A percentile compares a stretch with the other conserved stretches of the same genome.
Evolutionary conservation across 345 rosid species (phyloP).

Genomic region (Corchorus olitorius): DNA sequence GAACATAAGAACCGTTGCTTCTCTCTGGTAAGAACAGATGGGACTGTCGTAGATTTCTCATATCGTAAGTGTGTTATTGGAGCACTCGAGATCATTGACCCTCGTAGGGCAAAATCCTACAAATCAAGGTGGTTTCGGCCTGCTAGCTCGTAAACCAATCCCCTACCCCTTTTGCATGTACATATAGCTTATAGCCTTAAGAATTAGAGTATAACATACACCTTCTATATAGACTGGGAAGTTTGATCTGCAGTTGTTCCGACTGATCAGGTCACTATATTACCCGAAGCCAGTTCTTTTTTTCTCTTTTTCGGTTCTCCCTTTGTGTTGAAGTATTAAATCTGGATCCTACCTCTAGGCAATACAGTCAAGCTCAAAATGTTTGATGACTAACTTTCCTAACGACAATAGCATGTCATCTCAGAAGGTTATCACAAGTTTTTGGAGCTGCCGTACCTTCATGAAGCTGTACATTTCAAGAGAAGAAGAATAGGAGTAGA

Average conservation of each 20-base stretch:
- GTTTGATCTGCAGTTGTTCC: not conserved
- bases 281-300: not conserved
- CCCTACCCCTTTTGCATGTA: constrained; percentile 7
- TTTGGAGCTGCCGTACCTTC: constrained; percentile 6
- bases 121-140: constrained; percentile 37
- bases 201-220: constrained; percentile 8
- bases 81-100: constrained; percentile 77
- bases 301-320: not conserved
- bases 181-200: not conserved
- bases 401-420: constrained; percentile 13
- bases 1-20: constrained; percentile 66
- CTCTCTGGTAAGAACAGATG: constrained; percentile 65
- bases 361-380: not conserved
- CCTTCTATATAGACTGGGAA: not conserved
- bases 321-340: constrained; percentile 3
- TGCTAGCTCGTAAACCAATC: not conserved
- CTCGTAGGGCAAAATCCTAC: constrained; percentile 50
- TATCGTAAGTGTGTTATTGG: constrained; percentile 77
- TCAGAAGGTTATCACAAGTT: constrained; percentile 16
- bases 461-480: constrained; percentile 26
- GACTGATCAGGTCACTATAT: not conserved
- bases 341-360: not conserved
- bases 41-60: constrained; percentile 77
- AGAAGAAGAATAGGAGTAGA: constrained; percentile 16
- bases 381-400: constrained; percentile 13